Percentiles rank a stretch among this genome's conserved stretches.
These are phyloP conservation scores for Colletotrichum siamense DNA, from an alignment of 2,329 filamentous ascomycete genomes.

Conservation along the genomic window DNA sequence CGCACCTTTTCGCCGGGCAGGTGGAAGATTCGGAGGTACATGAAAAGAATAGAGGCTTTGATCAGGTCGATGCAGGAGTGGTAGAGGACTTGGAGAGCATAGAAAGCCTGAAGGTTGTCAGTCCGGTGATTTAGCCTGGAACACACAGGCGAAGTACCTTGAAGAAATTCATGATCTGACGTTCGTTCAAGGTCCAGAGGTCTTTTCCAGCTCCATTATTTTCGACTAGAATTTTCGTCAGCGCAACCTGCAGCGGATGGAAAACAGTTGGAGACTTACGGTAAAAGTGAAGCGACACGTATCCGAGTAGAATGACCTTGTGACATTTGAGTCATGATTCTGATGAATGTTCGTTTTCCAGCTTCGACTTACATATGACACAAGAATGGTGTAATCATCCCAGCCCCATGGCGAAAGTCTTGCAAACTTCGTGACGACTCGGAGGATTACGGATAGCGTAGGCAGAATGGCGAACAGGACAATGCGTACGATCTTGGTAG, in stretches of 20 bases:
- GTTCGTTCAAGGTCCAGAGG: neutral
- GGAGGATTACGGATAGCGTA: neutral
- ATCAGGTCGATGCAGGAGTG: slow-evolving; percentile 12
- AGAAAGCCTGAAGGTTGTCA: neutral
- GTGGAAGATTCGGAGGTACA: slow-evolving; percentile 16
- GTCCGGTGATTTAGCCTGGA: neutral
- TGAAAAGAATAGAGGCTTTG: slow-evolving; percentile 15
- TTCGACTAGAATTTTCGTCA: neutral
- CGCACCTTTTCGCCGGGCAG: slow-evolving; percentile 12
- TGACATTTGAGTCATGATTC: neutral
- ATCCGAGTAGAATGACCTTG: neutral
- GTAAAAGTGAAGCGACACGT: neutral
- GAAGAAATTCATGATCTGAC: neutral
- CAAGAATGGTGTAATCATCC: slow-evolving; percentile 4
- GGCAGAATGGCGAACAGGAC: neutral
- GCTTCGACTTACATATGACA: neutral
- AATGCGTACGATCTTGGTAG: neutral
- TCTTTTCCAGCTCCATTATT: slow-evolving; percentile 3
- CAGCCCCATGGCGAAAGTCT: neutral
- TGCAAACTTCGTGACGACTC: neutral
- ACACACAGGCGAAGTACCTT: neutral
- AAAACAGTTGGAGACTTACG: neutral
- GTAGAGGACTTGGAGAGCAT: neutral
- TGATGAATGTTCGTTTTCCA: rapidly evolving
- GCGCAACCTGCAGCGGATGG: neutral